phyloP scores from a whole-genome alignment of 441 rosid species.

The Euphorbia schlechtendalii region DNA sequence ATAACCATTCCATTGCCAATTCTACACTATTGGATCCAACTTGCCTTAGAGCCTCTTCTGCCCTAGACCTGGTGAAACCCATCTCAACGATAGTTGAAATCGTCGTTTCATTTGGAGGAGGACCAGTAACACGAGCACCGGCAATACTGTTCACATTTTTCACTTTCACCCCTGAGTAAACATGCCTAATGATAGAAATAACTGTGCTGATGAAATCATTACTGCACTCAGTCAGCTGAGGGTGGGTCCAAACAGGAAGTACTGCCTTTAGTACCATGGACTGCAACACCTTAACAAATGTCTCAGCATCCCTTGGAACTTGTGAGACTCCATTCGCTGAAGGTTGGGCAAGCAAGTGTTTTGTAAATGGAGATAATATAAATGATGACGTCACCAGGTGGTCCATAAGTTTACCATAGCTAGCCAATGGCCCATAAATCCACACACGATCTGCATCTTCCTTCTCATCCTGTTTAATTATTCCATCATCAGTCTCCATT shows the following conservation, averaged over 20 bases:
- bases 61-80: conserved; percentile 96
- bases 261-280: conserved; percentile 90
- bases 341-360: conserved; percentile 82
- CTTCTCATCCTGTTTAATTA: conserved; percentile 58
- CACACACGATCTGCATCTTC: conserved; percentile 68
- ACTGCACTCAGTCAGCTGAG: conserved; percentile 79
- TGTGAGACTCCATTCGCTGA: conserved; percentile 53
- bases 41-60: conserved; percentile 96
- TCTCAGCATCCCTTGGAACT: conserved; percentile 86
- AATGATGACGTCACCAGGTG: conserved; percentile 90
- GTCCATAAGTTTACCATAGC: conserved; percentile 93
- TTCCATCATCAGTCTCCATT: conserved; percentile 94
- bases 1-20: conserved; percentile 98
- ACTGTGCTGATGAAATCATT: conserved; percentile 66
- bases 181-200: conserved; percentile 82
- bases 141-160: conserved; percentile 51
- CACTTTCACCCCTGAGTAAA: conserved; percentile 93
- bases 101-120: conserved; percentile 88
- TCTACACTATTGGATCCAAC: conserved; percentile 95
- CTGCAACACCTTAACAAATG: conserved; percentile 88
- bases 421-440: conserved; percentile 90
- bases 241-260: conserved; percentile 93
- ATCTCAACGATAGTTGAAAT: conserved; percentile 94
- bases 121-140: conserved; percentile 63
- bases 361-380: conserved; percentile 83